A percentile compares a stretch with the other conserved stretches of the same genome.
Conservation (phyloP, 768 basidiomycete genomes). For the Dioszegia hungarica region DNA sequence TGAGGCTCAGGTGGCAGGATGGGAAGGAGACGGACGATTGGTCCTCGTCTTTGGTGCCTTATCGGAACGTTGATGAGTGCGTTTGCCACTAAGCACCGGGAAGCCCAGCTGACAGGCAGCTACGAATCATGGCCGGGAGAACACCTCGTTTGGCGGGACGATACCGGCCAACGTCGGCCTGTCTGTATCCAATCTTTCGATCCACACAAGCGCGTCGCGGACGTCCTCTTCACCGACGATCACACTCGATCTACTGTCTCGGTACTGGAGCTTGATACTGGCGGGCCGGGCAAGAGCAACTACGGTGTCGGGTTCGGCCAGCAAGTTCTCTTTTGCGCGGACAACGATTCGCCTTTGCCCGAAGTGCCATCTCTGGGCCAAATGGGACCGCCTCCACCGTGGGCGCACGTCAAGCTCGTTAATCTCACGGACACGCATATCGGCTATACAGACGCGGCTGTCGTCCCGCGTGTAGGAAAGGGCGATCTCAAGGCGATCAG, state of each 20-base stretch:
- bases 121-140: constrained; percentile 66
- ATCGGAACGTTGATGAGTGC: constrained; percentile 83
- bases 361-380: constrained; percentile 72
- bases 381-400: constrained; percentile 62
- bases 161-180: constrained; percentile 58
- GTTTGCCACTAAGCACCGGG: constrained; percentile 49
- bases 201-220: constrained; percentile 29
- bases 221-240: constrained; percentile 50
- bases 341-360: constrained; percentile 67
- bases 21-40: constrained; percentile 59
- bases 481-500: constrained; percentile 52
- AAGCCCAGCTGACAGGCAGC: constrained; percentile 29
- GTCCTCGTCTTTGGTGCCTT: constrained; percentile 68
- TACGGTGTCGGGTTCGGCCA: constrained; percentile 74
- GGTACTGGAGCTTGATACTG: constrained; percentile 81
- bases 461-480: constrained; percentile 3
- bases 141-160: constrained; percentile 75
- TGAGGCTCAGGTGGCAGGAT: constrained; percentile 82
- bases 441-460: neutral
- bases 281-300: constrained; percentile 60
- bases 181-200: constrained; percentile 63
- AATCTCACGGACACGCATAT: constrained; percentile 11
- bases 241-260: constrained; percentile 66
- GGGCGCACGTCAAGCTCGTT: constrained; percentile 12
- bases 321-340: constrained; percentile 67